A percentile compares a stretch with the other conserved stretches of the same genome.
Evolutionary conservation across 805 yeast genomes (phyloP).

Genomic region (Pichia thaimueangensis): DNA sequence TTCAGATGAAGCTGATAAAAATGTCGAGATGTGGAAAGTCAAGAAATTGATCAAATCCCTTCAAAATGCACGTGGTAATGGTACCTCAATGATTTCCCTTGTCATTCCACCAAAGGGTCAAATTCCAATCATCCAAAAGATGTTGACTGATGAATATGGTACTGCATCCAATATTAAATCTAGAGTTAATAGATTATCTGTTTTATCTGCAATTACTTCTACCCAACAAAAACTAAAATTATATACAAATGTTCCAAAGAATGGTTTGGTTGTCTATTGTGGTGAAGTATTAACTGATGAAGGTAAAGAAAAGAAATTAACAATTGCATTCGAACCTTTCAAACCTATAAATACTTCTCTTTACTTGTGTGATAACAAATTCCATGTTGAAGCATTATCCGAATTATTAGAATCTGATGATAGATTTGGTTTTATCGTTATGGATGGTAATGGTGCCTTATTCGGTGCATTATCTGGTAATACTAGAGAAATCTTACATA

Average conservation of each 20-base stretch:
- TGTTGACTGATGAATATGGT: constrained; percentile 97
- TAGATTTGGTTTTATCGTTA: constrained; percentile 92
- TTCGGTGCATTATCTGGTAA: constrained; percentile 96
- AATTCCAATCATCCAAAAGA: constrained; percentile 77
- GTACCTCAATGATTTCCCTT: constrained; percentile 97
- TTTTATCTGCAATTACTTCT: constrained; percentile 92
- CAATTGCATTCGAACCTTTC: constrained; percentile 97
- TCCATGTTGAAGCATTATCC: constrained; percentile 94
- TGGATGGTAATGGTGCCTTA: constrained; percentile 99
- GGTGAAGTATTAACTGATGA: constrained; percentile 97
- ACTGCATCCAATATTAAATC: constrained; percentile 98
- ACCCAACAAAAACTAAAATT: constrained; percentile 94
- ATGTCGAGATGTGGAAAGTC: constrained; percentile 98
- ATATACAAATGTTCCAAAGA: constrained; percentile 83
- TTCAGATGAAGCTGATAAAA: constrained; percentile 88
- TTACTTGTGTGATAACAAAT: constrained; percentile 94
- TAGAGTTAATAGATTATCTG: constrained; percentile 93
- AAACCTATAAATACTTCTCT: constrained; percentile 97
- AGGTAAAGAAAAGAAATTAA: constrained; percentile 95
- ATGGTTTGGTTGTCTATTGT: constrained; percentile 94
- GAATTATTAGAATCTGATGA: constrained; percentile 94
- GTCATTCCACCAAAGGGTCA: constrained; percentile 96
- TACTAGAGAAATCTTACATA: constrained; percentile 92
- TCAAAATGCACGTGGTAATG: constrained; percentile 94
- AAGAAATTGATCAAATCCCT: constrained; percentile 86